phyloP scores from a whole-genome alignment of 2,329 filamentous ascomycete species.

The Penicillium sp. region DNA sequence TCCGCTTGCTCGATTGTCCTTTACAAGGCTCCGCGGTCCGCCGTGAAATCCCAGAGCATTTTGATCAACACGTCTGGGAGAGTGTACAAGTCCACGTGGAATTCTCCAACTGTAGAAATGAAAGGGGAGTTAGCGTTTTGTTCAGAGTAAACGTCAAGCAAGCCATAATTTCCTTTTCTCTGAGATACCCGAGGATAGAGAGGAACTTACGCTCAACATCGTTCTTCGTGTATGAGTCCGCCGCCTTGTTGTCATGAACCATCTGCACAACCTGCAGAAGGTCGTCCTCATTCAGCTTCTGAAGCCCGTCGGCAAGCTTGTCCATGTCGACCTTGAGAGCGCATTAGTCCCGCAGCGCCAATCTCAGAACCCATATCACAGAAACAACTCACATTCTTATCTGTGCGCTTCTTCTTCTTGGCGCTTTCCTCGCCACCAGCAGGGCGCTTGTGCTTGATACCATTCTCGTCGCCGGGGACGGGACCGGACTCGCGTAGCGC shows the following conservation, averaged over 20 bases:
- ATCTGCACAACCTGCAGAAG: slow-evolving; percentile 93
- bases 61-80: slow-evolving; percentile 85
- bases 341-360: not conserved
- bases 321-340: slow-evolving; percentile 73
- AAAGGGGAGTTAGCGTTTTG: slow-evolving; percentile 30
- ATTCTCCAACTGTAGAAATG: slow-evolving; percentile 75
- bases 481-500: slow-evolving; percentile 80
- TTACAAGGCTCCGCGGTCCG: slow-evolving; percentile 45
- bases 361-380: too few species aligned
- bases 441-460: slow-evolving; percentile 62
- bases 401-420: slow-evolving; percentile 75
- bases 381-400: slow-evolving; percentile 53
- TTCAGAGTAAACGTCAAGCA: not conserved
- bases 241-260: slow-evolving; percentile 94
- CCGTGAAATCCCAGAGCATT: slow-evolving; percentile 89
- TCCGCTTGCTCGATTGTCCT: not conserved
- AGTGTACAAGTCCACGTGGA: slow-evolving; percentile 98
- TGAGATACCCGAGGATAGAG: not conserved
- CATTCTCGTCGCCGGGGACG: slow-evolving; percentile 71
- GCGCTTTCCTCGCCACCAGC: slow-evolving; percentile 57
- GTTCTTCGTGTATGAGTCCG: slow-evolving; percentile 95
- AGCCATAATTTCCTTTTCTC: not conserved
- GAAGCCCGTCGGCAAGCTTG: slow-evolving; percentile 88
- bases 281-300: slow-evolving; percentile 89
- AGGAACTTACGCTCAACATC: slow-evolving; percentile 85